These are phyloP conservation scores for Biscogniauxia marginata DNA, from an alignment of 2,329 filamentous ascomycete species.

Conservation along the genomic window DNA sequence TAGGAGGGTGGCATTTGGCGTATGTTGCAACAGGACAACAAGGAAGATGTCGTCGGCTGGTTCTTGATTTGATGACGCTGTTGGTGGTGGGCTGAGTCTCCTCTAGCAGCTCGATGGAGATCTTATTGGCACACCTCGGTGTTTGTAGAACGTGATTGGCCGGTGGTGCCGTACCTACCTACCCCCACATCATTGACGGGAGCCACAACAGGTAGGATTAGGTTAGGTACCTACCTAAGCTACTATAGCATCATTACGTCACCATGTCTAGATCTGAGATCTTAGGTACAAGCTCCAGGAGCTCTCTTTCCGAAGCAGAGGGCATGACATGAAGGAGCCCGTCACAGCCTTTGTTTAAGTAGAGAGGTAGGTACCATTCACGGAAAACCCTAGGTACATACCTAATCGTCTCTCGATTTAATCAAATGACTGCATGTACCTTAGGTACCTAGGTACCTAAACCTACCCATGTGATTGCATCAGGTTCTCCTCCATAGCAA, in stretches of 20 bases:
- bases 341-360: too few relatives aligned
- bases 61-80: slow-evolving; percentile 15
- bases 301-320: too few relatives aligned
- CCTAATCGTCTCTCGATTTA: background rate
- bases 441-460: too few relatives aligned
- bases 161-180: background rate
- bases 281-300: background rate
- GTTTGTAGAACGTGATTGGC: background rate
- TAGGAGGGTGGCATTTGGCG: background rate
- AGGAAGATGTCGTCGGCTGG: background rate
- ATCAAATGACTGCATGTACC: too few relatives aligned
- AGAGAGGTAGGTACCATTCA: background rate
- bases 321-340: too few relatives aligned
- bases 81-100: slow-evolving; percentile 4
- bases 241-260: background rate
- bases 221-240: background rate
- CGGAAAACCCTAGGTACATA: too few relatives aligned
- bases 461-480: too few relatives aligned
- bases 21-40: background rate
- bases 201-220: background rate
- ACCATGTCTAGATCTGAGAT: background rate
- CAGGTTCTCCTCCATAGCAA: too few relatives aligned
- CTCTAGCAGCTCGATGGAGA: background rate
- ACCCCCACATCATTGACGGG: background rate
- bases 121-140: background rate